Percentiles rank a stretch among this genome's conserved stretches.
Conservation (phyloP, 192 early-diverging fungal genomes). For the Umbelopsis sp. region DNA sequence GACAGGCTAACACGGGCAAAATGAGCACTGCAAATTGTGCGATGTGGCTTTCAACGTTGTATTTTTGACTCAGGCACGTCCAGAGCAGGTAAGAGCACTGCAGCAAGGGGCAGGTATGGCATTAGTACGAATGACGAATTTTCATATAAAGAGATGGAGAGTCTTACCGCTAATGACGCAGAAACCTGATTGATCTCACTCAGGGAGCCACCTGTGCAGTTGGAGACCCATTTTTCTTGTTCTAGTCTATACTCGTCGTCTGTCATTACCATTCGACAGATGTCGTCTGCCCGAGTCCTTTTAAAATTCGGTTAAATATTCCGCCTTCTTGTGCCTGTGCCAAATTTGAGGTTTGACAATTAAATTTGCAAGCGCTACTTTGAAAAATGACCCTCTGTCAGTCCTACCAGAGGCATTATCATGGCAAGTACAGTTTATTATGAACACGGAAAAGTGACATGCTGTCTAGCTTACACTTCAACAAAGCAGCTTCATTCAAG, state of each 20-base stretch:
- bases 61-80: background rate
- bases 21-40: slow-evolving; percentile 27
- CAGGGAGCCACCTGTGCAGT: slow-evolving; percentile 55
- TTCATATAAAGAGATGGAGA: slow-evolving; percentile 14
- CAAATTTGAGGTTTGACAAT: too few species aligned
- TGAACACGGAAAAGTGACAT: background rate
- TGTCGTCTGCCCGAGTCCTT: background rate
- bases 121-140: background rate
- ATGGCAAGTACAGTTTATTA: too few species aligned
- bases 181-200: slow-evolving; percentile 47
- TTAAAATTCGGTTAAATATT: background rate
- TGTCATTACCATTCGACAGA: slow-evolving; percentile 3
- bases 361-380: too few species aligned
- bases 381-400: too few species aligned
- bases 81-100: slow-evolving; percentile 25
- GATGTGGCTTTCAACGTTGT: background rate
- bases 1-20: slow-evolving; percentile 20
- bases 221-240: slow-evolving; percentile 61
- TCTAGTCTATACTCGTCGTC: slow-evolving; percentile 49
- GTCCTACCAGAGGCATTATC: too few species aligned
- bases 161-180: slow-evolving; percentile 47
- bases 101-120: background rate
- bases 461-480: too few species aligned
- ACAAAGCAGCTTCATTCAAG: background rate
- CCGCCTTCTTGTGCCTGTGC: background rate